Base-by-base conservation (phyloP, 2,329 filamentous ascomycete genomes). In the Pseudogymnoascus sp. region DNA sequence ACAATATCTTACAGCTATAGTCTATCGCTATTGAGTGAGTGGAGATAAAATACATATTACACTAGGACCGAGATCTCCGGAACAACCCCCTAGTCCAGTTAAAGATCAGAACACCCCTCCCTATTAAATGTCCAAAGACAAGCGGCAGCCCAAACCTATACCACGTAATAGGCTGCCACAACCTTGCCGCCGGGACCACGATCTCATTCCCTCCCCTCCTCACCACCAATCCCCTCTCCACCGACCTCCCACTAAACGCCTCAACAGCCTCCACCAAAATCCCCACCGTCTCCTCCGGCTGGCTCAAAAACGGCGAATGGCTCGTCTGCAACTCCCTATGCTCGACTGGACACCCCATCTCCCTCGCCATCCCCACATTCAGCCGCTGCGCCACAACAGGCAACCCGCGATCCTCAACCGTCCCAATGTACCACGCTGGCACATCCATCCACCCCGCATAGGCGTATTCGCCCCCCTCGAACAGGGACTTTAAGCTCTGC, bases 251-350 rank as follows among this genome's bases (percentile, higher is more conserved):
- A 54, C 64, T 68, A 67, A 77, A 74, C 16, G 72, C 70, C 31
- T 54, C 67, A 13, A 75, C 70, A 61, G 77, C 78, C 51, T 79
- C 74, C 13, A 72, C 4, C 8, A 79, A 69, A 65, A 79, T 73
- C 19, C 67, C 67, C 8, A 70, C 73, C 5, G 74, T 75, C 66
- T 74, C 75, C 60, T 71, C 66, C 1, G 77, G 75, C 63, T 70
- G 72, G 68, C 77, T 79, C 68, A 80, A 70, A 71, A 80, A 78
- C 4, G 77, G 77, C 14, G 75, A 78, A 74, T 80, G 78, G 60
- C 77, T 76, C 48, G 72, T 77, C 39, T 68, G 66, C 63, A 79
- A 54, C 69, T 80, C 77, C 16, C 75, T 65, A 64, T 75, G 70
- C 63, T 72, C 72, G 1, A 78, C 67, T 65, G 65, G 64, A 4